Evolutionary conservation across 148 eudicot species (phyloP), one percentile per base, ranked within the genome.

Genomic region (Diospyros kaki): DNA sequence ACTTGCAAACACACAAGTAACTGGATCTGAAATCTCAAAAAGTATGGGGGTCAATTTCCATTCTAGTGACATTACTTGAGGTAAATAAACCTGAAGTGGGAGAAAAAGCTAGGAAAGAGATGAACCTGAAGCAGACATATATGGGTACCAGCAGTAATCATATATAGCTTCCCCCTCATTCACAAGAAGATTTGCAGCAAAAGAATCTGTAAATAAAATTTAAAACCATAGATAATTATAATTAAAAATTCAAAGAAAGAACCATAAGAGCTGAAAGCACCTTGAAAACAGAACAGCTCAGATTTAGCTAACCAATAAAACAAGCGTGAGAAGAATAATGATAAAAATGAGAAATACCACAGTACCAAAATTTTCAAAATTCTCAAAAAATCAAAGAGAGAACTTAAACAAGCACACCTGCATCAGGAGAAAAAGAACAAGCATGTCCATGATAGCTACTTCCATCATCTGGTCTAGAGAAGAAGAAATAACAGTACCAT

Each of bases 71-170:
- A 56, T 48, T 50, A 38, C 11, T 1, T 73, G 12, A 4, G 17
- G 52, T 71, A 43, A 14, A 17, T 71, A 12, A 43, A 39, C 53
- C 72, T 39, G 10, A 58, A 39, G 50, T 4, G 7, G 51, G 39
- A 17, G 4, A 18, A 62, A 52, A 72, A 69, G 18, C 28, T 14
- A 71, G 48, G 44, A 77, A 48, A 45, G 70, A 69, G 65, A 72
- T 72, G 73, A 73, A 95, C 98, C 97, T 85, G 97, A 89, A 84
- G 91, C 84, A 72, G 95, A 90, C 98, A 95, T 95, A 85, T 76
- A 82, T 1, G 98, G 98, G 74, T 95, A 95, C 98, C 98, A 95
- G 83, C 96, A 92, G 78, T 79, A 92, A 79, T 95, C 98, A 84
- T 95, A 95, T n/a, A 92, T 85, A 64, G 98, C 81, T 82, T 95